Evolutionary conservation across 768 basidiomycete species (phyloP).

Genomic region (Tremella fuciformis): DNA sequence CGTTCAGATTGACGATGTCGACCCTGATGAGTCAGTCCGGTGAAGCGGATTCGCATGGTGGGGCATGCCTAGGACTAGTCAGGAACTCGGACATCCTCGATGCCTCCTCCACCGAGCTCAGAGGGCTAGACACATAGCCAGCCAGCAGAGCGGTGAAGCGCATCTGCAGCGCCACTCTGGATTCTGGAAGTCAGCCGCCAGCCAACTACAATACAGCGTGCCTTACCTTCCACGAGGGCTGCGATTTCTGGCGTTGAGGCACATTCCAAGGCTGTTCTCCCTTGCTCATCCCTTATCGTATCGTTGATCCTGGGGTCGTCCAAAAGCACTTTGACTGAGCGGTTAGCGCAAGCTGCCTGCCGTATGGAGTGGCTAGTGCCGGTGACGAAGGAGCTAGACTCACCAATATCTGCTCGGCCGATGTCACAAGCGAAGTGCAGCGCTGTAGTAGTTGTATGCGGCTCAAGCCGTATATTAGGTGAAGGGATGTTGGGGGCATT

Average conservation of each 20-base stretch:
- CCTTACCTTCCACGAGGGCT: conserved; percentile 60
- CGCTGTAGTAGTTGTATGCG: conserved; percentile 22
- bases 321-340: conserved; percentile 70
- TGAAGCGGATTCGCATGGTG: conserved; percentile 16
- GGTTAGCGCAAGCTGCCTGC: conserved; percentile 53
- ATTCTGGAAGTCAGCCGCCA: conserved; percentile 57
- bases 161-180: conserved; percentile 60
- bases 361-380: neutral
- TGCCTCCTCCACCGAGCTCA: conserved; percentile 49
- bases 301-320: conserved; percentile 80
- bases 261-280: conserved; percentile 68
- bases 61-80: conserved; percentile 33
- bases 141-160: conserved; percentile 70
- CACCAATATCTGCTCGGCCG: conserved; percentile 37
- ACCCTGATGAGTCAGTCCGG: conserved; percentile 65
- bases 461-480: conserved; percentile 23
- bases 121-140: conserved; percentile 63
- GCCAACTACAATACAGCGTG: neutral
- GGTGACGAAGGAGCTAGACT: conserved; percentile 9
- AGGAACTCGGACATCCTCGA: conserved; percentile 34
- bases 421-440: conserved; percentile 41
- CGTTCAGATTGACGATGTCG: conserved; percentile 70
- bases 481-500: conserved; percentile 14
- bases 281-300: conserved; percentile 64
- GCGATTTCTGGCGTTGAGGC: conserved; percentile 67